These are phyloP conservation scores for Ceratobasidium sp. DNA, from an alignment of 1,284 basidiomycete species.

Conservation along the genomic window DNA sequence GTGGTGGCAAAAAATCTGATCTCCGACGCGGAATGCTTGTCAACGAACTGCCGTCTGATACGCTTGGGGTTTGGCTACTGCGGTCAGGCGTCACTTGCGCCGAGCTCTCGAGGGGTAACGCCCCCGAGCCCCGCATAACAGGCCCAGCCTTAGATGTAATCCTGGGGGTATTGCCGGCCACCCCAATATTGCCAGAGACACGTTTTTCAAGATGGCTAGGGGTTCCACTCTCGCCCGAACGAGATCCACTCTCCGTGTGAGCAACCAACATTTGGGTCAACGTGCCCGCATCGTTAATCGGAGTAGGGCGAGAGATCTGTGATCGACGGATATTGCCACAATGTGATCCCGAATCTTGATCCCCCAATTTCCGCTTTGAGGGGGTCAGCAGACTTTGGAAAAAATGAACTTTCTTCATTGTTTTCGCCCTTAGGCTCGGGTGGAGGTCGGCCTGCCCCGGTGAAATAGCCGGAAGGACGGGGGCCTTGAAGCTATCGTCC, in stretches of 20 bases:
- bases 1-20: slow-evolving; percentile 43
- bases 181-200: slow-evolving; percentile 10
- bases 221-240: background rate
- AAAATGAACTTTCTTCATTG: slow-evolving; percentile 32
- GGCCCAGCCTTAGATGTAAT: slow-evolving; percentile 17
- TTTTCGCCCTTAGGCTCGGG: background rate
- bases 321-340: slow-evolving; percentile 40
- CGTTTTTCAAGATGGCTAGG: slow-evolving; percentile 12
- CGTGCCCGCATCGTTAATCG: slow-evolving; percentile 35
- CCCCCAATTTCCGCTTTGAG: slow-evolving; percentile 32
- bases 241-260: slow-evolving; percentile 9
- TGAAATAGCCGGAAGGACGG: background rate
- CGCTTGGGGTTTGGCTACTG: slow-evolving; percentile 32
- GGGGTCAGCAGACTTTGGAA: slow-evolving; percentile 21
- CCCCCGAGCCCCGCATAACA: background rate
- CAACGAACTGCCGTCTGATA: slow-evolving; percentile 36
- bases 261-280: slow-evolving; percentile 20
- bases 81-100: slow-evolving; percentile 37
- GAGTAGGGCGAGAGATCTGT: slow-evolving; percentile 46
- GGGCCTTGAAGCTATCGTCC: slow-evolving; percentile 14
- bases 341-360: slow-evolving; percentile 18
- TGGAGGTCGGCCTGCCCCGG: background rate
- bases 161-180: slow-evolving; percentile 6
- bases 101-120: slow-evolving; percentile 12
- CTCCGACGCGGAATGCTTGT: slow-evolving; percentile 43